phyloP scores from a whole-genome alignment of 306 rosid genomes.

The Dryas alaskensis region DNA sequence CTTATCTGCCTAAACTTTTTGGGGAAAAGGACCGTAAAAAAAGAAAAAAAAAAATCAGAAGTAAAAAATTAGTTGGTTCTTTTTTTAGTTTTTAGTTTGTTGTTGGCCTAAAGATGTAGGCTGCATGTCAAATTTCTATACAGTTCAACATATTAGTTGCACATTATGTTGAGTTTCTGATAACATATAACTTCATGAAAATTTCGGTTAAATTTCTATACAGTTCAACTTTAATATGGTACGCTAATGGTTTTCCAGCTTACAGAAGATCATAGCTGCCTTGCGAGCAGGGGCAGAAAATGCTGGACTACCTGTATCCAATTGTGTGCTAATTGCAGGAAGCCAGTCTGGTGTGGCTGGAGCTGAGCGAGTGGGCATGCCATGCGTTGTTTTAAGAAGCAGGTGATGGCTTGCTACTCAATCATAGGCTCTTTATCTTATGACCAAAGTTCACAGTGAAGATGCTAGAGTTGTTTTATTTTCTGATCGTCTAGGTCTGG shows the following conservation, averaged over 20 bases:
- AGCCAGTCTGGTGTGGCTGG: constrained; percentile 77
- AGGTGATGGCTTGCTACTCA: constrained; percentile 45
- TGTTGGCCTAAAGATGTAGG: background rate
- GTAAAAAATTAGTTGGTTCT: no score
- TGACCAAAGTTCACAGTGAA: background rate
- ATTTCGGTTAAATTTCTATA: no score
- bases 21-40: background rate
- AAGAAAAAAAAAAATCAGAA: background rate
- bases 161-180: background rate
- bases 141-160: background rate
- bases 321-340: constrained; percentile 87
- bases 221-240: constrained; percentile 4
- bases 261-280: constrained; percentile 67
- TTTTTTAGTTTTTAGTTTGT: no score
- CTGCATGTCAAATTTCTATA: background rate
- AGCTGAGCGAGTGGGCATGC: constrained; percentile 80
- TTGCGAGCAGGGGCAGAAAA: constrained; percentile 89
- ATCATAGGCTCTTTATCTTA: background rate
- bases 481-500: background rate
- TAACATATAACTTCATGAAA: background rate
- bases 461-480: background rate
- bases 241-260: constrained; percentile 39
- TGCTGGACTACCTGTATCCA: constrained; percentile 57
- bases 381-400: constrained; percentile 79
- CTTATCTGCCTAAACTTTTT: background rate